Base-by-base conservation (phyloP, 2,329 filamentous ascomycete species). In the Trichoderma atrobrunneum region DNA sequence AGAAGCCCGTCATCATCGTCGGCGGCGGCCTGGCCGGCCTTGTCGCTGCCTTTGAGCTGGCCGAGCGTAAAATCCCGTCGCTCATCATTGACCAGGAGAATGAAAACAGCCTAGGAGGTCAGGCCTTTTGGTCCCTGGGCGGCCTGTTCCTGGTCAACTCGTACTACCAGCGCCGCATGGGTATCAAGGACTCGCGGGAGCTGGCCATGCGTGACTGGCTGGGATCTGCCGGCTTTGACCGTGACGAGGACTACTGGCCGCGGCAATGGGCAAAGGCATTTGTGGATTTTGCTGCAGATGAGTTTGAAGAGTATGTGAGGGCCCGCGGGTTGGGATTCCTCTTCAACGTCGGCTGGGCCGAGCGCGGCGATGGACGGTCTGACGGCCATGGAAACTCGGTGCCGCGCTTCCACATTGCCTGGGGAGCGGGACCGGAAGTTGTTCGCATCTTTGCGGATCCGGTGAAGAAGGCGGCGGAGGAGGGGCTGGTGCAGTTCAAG, bases 111-210 rank as follows among this genome's bases (percentile, higher is more conserved):
- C 81, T 90, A 11, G 89, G 89, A 72, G 88, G 88, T 3, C 88
- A 90, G 78, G 88, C 88, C 7, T 90, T 90, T 77, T 90, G 88
- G 87, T 90, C 88, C 4, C 84, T 90, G 1, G 89, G 88, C 39
- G 88, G 88, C 43, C 78, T 90, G 30, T 90, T 90, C 80, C 83
- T 86, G 79, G 88, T 90, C 70, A 78, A 90, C 80, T 89, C 87
- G 10, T 76, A 84, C 10, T 82, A 86, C 74, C 88, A 90, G 81
- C 85, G 88, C 5, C 84, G 86, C 69, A 81, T 86, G 78, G 88
- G 88, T 74, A 88, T 90, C 80, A 83, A 83, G 73, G 88, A 90
- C 80, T 86, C 84, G 67, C 85, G 85, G 72, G 85, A 85, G 75
- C 83, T 90, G 21, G 88, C 89, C 4, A 78, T 88, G 82, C 83